These are phyloP conservation scores for Turritis glabra DNA, from an alignment of 345 rosid genomes.

Conservation along the genomic window DNA sequence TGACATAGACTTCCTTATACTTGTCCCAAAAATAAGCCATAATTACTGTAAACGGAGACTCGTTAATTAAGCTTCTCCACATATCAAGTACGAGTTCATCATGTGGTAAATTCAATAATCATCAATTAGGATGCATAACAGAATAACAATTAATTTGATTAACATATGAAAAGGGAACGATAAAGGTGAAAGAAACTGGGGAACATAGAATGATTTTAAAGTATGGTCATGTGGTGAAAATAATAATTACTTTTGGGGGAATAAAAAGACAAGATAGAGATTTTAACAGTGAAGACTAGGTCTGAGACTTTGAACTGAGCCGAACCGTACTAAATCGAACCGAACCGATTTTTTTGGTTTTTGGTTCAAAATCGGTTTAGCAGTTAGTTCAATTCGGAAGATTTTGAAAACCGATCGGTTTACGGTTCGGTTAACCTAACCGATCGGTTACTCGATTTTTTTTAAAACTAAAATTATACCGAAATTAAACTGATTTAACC, in stretches of 20 bases:
- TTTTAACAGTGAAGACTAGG: constrained; percentile 19
- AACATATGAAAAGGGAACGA: constrained; percentile 11
- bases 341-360: no score
- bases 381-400: no score
- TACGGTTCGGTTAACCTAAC: no score
- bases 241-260: constrained; percentile 25
- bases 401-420: no score
- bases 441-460: no score
- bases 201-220: constrained; percentile 37
- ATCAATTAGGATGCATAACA: not conserved
- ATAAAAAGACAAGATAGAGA: constrained; percentile 20
- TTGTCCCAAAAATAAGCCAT: constrained; percentile 8
- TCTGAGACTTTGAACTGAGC: no score
- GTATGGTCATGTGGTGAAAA: constrained; percentile 33
- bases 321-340: no score
- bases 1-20: not conserved
- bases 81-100: constrained; percentile 22
- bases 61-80: constrained; percentile 3
- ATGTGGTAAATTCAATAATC: constrained; percentile 18
- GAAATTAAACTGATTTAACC: no score
- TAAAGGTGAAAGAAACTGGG: constrained; percentile 25
- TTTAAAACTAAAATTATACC: no score
- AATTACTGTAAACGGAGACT: not conserved
- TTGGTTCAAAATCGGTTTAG: no score
- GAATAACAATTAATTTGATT: not conserved